Percentiles rank a stretch among this genome's conserved stretches.
Conservation (phyloP, 495 filamentous ascomycete species). For the Penicillium verhagenii region DNA sequence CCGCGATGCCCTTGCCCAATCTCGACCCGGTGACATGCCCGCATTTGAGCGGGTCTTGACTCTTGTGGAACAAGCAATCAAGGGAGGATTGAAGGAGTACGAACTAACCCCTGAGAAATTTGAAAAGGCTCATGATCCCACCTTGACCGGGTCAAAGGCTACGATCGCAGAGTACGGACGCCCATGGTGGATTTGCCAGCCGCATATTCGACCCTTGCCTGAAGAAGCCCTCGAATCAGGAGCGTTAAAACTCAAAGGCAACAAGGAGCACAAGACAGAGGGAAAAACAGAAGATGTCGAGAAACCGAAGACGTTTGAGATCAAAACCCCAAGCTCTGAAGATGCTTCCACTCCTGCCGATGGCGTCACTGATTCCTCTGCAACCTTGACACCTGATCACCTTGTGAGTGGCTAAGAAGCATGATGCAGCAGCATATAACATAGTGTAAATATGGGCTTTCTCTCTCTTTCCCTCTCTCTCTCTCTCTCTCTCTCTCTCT, state of each 20-base stretch:
- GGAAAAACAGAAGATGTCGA: slow-evolving; percentile 9
- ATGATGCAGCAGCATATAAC: background rate
- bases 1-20: slow-evolving; percentile 72
- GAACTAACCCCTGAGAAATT: slow-evolving; percentile 58
- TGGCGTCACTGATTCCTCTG: slow-evolving; percentile 12
- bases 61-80: slow-evolving; percentile 67
- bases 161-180: slow-evolving; percentile 68
- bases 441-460: background rate
- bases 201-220: slow-evolving; percentile 82
- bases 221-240: slow-evolving; percentile 86
- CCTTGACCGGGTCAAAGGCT: slow-evolving; percentile 57
- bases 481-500: too few relatives aligned
- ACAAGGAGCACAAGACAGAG: slow-evolving; percentile 34
- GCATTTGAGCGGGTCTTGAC: slow-evolving; percentile 70
- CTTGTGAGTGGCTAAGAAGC: slow-evolving; percentile 36
- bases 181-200: slow-evolving; percentile 93
- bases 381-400: slow-evolving; percentile 31
- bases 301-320: slow-evolving; percentile 12
- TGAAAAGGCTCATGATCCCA: slow-evolving; percentile 34
- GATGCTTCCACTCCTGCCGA: slow-evolving; percentile 13
- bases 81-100: slow-evolving; percentile 72
- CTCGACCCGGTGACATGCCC: slow-evolving; percentile 61
- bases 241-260: slow-evolving; percentile 65
- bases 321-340: slow-evolving; percentile 13
- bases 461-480: too few relatives aligned